Conservation (phyloP, 192 early-diverging fungal species). For the Chytriomyces hyalinus region DNA sequence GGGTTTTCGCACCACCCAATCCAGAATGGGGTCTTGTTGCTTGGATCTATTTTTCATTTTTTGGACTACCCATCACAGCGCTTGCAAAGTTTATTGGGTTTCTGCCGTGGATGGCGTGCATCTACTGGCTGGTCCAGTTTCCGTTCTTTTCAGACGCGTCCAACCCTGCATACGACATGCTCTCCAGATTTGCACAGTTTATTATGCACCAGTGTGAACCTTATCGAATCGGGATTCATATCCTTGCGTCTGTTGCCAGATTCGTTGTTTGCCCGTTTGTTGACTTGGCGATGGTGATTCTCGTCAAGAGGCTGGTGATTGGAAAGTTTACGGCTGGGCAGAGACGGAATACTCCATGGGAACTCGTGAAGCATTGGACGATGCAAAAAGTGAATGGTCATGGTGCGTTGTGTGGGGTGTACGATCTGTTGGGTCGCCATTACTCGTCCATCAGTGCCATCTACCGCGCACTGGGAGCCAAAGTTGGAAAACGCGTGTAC, state of each 20-base stretch:
- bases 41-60: constrained; percentile 22
- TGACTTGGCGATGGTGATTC: constrained; percentile 32
- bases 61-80: constrained; percentile 41
- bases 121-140: constrained; percentile 42
- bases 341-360: constrained; percentile 16
- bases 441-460: constrained; percentile 45
- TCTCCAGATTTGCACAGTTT: constrained; percentile 17
- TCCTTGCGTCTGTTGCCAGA: constrained; percentile 40
- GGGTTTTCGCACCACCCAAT: constrained; percentile 27
- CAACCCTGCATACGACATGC: constrained; percentile 37
- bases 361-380: constrained; percentile 32
- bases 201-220: constrained; percentile 12
- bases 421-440: constrained; percentile 45
- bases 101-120: constrained; percentile 44
- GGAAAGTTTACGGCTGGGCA: constrained; percentile 35
- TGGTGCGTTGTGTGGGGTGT: constrained; percentile 42
- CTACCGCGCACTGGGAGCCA: constrained; percentile 46
- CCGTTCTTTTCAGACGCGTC: constrained; percentile 32
- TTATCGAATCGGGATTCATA: constrained; percentile 46
- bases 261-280: constrained; percentile 38
- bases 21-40: not conserved
- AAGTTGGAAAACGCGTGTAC: constrained; percentile 52
- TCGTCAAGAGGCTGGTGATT: constrained; percentile 38
- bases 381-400: constrained; percentile 39
- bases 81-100: constrained; percentile 33